Percentiles rank a stretch among this genome's conserved stretches.
These are phyloP conservation scores for Neofusicoccum ribis DNA, from an alignment of 2,329 filamentous ascomycete genomes.

Conservation along the genomic window DNA sequence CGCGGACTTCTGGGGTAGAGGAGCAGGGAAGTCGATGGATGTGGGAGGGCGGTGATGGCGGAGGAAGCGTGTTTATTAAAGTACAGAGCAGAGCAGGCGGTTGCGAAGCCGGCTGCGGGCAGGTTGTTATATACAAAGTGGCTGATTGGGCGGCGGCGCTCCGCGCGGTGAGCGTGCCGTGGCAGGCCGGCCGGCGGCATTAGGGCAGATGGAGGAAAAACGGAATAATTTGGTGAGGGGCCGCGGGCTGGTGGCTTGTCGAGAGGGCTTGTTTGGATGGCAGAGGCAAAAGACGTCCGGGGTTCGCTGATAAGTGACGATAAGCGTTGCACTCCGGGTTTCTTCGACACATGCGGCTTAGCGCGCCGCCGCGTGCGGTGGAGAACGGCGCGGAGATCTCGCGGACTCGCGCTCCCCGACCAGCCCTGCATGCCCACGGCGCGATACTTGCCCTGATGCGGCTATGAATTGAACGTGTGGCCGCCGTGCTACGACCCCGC, in stretches of 20 bases:
- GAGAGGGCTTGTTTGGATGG: neutral
- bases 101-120: constrained; percentile 1
- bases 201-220: neutral
- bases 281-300: neutral
- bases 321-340: constrained; percentile 13
- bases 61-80: neutral
- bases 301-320: constrained; percentile 6
- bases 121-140: neutral
- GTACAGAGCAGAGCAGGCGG: neutral
- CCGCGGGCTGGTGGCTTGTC: neutral
- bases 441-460: constrained; percentile 15
- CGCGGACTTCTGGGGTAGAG: neutral
- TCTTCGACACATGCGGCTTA: constrained; percentile 2
- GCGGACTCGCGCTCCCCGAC: neutral
- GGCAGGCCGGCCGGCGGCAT: constrained; percentile 2
- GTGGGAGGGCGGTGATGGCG: neutral
- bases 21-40: neutral
- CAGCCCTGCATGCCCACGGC: neutral
- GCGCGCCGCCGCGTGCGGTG: constrained; percentile 9
- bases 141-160: neutral
- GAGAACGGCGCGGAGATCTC: neutral
- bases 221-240: constrained; percentile 5
- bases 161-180: neutral
- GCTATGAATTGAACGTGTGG: neutral
- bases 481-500: neutral